phyloP scores from a whole-genome alignment of 331 rosid genomes.

The Cydonia oblonga region DNA sequence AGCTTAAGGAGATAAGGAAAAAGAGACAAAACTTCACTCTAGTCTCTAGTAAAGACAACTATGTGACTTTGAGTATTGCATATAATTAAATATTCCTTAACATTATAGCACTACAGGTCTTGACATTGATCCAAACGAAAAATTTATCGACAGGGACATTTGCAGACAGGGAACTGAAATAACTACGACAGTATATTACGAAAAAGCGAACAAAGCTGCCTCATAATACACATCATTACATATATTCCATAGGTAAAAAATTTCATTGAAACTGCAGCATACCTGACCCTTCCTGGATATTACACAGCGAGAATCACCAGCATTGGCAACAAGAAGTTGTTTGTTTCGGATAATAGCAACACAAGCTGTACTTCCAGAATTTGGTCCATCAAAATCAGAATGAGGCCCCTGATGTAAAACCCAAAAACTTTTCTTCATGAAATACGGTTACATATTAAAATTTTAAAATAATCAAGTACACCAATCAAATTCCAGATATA shows the following conservation, averaged over 20 bases:
- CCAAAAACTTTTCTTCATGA: slow-evolving; percentile 19
- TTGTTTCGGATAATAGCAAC: slow-evolving; percentile 62
- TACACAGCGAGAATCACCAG: slow-evolving; percentile 95
- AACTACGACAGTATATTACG: not conserved
- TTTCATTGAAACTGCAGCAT: slow-evolving; percentile 8
- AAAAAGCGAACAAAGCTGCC: too few relatives aligned
- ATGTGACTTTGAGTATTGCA: too few relatives aligned
- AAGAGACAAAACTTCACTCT: not conserved
- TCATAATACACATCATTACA: too few relatives aligned
- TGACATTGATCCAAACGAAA: not conserved
- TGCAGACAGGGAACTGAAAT: not conserved
- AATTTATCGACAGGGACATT: not conserved
- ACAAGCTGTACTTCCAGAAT: slow-evolving; percentile 88
- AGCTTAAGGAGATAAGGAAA: not conserved
- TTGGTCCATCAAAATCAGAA: slow-evolving; percentile 84
- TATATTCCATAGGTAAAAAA: not conserved
- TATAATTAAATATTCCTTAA: not conserved
- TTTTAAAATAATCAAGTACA: not conserved
- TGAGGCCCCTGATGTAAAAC: slow-evolving; percentile 76
- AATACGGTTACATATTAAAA: not conserved
- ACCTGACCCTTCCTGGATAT: slow-evolving; percentile 93
- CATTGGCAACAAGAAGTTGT: slow-evolving; percentile 79
- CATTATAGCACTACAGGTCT: not conserved
- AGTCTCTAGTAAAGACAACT: too few relatives aligned
- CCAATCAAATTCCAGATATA: not conserved